A percentile compares a stretch with the other conserved stretches of the same genome.
These are phyloP conservation scores for Colletotrichum filicis DNA, from an alignment of 2,329 filamentous ascomycete genomes.

Conservation along the genomic window DNA sequence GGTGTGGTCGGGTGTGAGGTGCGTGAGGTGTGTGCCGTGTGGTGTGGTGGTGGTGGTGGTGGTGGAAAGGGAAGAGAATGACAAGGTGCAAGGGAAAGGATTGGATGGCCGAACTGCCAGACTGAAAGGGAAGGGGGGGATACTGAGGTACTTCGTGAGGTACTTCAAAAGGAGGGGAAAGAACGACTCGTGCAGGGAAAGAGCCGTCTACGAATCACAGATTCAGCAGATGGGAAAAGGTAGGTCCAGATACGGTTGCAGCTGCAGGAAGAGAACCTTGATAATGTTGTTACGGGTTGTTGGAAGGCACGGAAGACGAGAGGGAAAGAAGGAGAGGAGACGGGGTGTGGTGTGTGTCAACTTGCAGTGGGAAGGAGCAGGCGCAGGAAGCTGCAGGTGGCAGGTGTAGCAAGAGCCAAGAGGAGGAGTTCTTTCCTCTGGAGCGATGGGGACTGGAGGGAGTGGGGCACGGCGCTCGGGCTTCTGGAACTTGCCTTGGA, in stretches of 20 bases:
- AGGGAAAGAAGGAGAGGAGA: not conserved
- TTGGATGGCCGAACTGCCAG: not conserved
- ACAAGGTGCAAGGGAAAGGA: not conserved
- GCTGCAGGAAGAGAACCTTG: not conserved
- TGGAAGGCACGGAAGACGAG: not conserved
- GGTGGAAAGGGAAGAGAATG: not conserved
- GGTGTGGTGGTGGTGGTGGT: not conserved
- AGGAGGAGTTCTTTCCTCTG: not conserved
- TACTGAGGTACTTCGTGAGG: not conserved
- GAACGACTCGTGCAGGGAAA: slow-evolving; percentile 6
- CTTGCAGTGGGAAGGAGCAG: not conserved
- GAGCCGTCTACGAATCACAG: not conserved
- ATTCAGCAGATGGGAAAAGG: not conserved
- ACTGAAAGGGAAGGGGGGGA: slow-evolving; percentile 3
- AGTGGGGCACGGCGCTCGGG: not conserved
- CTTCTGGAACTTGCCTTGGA: not conserved
- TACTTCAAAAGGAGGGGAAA: not conserved
- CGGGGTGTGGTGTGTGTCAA: not conserved
- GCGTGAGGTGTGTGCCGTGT: not conserved
- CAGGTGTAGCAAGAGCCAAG: not conserved
- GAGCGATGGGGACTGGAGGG: not conserved
- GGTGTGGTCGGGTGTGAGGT: not conserved
- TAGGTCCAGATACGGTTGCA: not conserved
- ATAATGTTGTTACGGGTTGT: not conserved
- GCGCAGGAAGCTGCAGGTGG: not conserved